Base-by-base conservation (phyloP, 2,329 filamentous ascomycete species). In the Epichloe scottii region DNA sequence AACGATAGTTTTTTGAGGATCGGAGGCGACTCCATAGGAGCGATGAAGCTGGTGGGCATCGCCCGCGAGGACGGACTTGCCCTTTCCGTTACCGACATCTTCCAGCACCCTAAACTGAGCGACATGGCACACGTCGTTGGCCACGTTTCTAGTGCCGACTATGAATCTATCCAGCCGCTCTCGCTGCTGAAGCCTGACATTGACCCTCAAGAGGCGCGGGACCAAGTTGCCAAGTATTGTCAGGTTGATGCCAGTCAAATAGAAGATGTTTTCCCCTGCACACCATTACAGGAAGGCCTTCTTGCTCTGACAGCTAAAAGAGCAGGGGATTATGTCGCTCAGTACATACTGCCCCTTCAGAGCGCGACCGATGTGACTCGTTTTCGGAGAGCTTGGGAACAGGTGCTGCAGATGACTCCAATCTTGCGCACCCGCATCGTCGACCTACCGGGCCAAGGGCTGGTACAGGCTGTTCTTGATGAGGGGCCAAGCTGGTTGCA, bases 381-480 rank as follows among this genome's bases (percentile, higher is more conserved):
- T 15, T 47, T 55, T 12, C 33, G 48, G 8, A 43, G 7, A 12
- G 44, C 54, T 17, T 55, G 54, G 54, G 54, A 52, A 21, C 38
- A 46, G 5, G 45, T 52, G 4, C 34, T 52, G 11, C 44, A 42
- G 19, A 34, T 34, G 30, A 50, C 51, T 23, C 47, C 52, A 30
- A 50, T 55, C 21, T 15, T 55, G 33, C 49, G 54, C 4, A 55
- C 54, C 3, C 47, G 48, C 2, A 50, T 55, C 35, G 51, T 51
- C 12, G 50, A 51, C 30, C 41, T 53, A 10, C 43, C 39, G 3
- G 43, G 35, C 3, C 60, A 61, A 21, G 70, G 70, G 12, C 60
- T 72, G 5, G 60, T 70, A 53, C 71, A 73, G 54, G 66, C 68
- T 2, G 66, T 73, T 15, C 54, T 71, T 23, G 63, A 63, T 17